A percentile compares a stretch with the other conserved stretches of the same genome.
phyloP scores from a whole-genome alignment of 306 rosid species.

The Trifolium repens region DNA sequence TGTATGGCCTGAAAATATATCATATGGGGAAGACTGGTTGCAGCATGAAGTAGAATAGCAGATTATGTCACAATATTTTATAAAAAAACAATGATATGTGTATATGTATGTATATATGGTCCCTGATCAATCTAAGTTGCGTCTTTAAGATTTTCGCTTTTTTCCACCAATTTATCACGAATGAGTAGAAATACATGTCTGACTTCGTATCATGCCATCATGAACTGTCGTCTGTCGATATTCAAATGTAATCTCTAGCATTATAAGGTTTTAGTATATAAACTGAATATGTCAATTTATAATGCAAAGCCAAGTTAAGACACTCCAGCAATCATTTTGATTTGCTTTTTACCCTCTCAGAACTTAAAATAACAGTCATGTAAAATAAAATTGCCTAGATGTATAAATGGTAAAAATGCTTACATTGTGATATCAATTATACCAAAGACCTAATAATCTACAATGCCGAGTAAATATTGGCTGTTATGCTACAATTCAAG shows the following conservation, averaged over 20 bases:
- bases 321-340: not conserved
- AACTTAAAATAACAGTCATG: not conserved
- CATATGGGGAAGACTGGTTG: conserved; percentile 19
- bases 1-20: conserved; percentile 8
- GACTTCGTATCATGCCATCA: too few species aligned
- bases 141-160: not conserved
- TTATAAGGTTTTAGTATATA: not conserved
- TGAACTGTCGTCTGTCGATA: not conserved
- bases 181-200: not conserved
- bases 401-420: not conserved
- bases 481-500: conserved; percentile 9
- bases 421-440: not conserved
- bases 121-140: conserved; percentile 6
- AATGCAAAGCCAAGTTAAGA: not conserved
- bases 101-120: conserved; percentile 7
- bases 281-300: not conserved
- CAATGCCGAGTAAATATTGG: not conserved
- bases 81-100: not conserved
- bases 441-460: not conserved
- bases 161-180: not conserved
- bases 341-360: not conserved
- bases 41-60: conserved; percentile 16
- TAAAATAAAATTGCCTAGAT: not conserved
- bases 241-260: too few species aligned
- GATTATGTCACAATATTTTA: conserved; percentile 25